Evolutionary conservation across 306 rosid species (phyloP).

Genomic region (Urtica urens): DNA sequence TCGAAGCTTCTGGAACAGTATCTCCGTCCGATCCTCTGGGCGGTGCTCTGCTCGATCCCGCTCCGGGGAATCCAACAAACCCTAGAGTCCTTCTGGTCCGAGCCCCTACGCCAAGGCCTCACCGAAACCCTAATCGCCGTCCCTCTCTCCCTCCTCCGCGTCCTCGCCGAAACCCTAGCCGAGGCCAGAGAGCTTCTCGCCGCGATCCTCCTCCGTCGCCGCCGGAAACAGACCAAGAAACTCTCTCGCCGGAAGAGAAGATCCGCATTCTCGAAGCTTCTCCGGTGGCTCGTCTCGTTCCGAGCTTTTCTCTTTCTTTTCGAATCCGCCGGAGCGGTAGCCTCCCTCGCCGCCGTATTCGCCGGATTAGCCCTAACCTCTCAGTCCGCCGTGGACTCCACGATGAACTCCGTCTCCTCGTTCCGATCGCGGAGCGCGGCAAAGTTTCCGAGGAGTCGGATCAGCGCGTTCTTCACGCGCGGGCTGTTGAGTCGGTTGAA

Average conservation of each 20-base stretch:
- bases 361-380: slow-evolving; percentile 63
- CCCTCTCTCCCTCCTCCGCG: slow-evolving; percentile 60
- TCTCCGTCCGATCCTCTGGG: slow-evolving; percentile 87
- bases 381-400: slow-evolving; percentile 49
- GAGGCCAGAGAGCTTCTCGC: slow-evolving; percentile 48
- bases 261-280: slow-evolving; percentile 56
- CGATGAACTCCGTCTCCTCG: slow-evolving; percentile 66
- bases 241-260: slow-evolving; percentile 15
- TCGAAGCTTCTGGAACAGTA: slow-evolving; percentile 65
- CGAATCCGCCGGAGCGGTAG: slow-evolving; percentile 59
- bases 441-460: slow-evolving; percentile 47
- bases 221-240: slow-evolving; percentile 29
- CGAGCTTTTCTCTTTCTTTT: slow-evolving; percentile 58
- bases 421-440: slow-evolving; percentile 43
- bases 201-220: slow-evolving; percentile 36
- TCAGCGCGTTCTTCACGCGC: slow-evolving; percentile 61
- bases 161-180: slow-evolving; percentile 65
- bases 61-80: slow-evolving; percentile 66
- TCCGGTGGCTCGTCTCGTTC: slow-evolving; percentile 69
- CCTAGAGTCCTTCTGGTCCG: slow-evolving; percentile 65
- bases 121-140: slow-evolving; percentile 75
- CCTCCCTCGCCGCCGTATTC: slow-evolving; percentile 42
- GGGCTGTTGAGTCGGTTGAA: slow-evolving; percentile 54
- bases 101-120: slow-evolving; percentile 59
- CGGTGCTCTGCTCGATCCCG: slow-evolving; percentile 80